Evolutionary conservation across 192 early-diverging fungal genomes (phyloP).

Genomic region (Backusella parvicylindrica): DNA sequence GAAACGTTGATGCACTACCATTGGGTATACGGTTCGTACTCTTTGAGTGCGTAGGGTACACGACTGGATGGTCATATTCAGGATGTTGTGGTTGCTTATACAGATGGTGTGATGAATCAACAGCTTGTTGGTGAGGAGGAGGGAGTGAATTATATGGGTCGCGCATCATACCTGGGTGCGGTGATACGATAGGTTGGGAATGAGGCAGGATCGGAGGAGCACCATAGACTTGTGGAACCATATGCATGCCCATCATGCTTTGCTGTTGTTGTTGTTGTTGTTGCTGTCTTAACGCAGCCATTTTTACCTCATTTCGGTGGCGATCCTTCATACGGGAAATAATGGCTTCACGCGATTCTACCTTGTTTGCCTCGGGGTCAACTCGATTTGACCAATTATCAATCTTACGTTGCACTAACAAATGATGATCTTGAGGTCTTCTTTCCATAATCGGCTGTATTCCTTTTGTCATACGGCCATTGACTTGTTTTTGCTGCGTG

Average conservation of each 20-base stretch:
- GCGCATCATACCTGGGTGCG: constrained; percentile 7
- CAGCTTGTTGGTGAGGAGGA: background rate
- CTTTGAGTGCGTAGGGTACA: background rate
- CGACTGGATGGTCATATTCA: background rate
- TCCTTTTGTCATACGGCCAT: constrained; percentile 10
- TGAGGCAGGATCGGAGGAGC: background rate
- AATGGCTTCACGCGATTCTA: constrained; percentile 14
- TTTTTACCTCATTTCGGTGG: constrained; percentile 19
- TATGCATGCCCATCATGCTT: background rate
- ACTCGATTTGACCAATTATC: constrained; percentile 21
- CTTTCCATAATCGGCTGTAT: constrained; percentile 23
- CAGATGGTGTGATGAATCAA: background rate
- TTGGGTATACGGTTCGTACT: background rate
- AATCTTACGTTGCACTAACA: constrained; percentile 14
- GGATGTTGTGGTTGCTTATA: background rate
- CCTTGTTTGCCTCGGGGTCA: background rate
- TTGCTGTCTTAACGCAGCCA: constrained; percentile 13
- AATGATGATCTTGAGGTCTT: constrained; percentile 12
- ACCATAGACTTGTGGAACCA: constrained; percentile 13
- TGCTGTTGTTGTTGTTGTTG: background rate
- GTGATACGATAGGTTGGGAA: background rate
- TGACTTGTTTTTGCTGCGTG: background rate
- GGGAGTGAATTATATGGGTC: background rate
- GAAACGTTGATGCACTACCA: background rate
- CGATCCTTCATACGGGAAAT: constrained; percentile 29